Base-by-base conservation (phyloP, 345 rosid genomes). In the Aquilaria yunnanensis region DNA sequence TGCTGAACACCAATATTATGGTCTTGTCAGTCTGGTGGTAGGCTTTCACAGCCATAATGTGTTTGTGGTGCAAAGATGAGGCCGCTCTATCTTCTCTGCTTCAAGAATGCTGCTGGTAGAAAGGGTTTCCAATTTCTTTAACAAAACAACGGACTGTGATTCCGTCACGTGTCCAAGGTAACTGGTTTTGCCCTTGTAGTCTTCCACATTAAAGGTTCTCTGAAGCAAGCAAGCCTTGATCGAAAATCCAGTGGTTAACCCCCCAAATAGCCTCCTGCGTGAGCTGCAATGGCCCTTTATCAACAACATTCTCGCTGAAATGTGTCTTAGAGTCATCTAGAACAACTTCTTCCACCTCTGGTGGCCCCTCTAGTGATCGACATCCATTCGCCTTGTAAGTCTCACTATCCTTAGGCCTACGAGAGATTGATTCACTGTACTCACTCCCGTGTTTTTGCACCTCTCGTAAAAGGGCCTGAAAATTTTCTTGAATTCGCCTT, bases 11-110 rank as follows among this genome's bases (percentile, higher is more conserved):
- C 51, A 63, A 64, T 71, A 74, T 14, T 12, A 65, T 53, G 3
- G 54, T 60, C 41, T 47, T 65, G 30, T 62, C 77, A 57, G 67
- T 60, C 61, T 33, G 66, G 58, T 71, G 72, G 70, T 74, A 78
- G 50, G 67, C 77, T 0, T 65, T 47, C 61, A 78, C 47, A 46
- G 37, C 47, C 54, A 54, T 41, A n/a, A 72, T 63, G 62, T 78
- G 71, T 59, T 57, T 74, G 23, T 74, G 82, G 43, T 58, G 61
- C 61, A 74, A 56, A 47, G 51, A 63, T 61, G 46, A 31, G 16
- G 77, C 72, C 16, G 82, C 82, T 59, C 59, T n/a, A n/a, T 69
- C 70, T 16, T 69, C 69, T 78, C 77, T 47, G 74, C 77, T 60
- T 66, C 74, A 43, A 78, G 71, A 60, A 74, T 54, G 67, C 49